A percentile compares a stretch with the other conserved stretches of the same genome.
Conservation (phyloP, 78 protist genomes). For the Anaeramoeba ignava region DNA sequence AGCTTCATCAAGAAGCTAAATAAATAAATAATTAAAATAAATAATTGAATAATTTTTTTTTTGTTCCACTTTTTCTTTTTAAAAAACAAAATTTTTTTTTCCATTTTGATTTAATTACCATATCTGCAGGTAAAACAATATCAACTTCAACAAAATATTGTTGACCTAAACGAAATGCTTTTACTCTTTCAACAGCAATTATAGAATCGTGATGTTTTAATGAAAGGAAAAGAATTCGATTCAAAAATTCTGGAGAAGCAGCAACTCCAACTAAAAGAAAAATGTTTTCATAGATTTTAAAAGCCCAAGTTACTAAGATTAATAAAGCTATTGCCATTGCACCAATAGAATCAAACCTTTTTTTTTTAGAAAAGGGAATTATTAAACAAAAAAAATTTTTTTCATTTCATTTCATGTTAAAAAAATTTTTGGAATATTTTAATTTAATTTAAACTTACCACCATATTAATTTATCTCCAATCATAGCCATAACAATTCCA, state of each 20-base stretch:
- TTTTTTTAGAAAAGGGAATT: too few relatives aligned
- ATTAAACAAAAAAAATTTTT: too few relatives aligned
- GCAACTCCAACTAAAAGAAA: background rate
- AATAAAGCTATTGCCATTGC: background rate
- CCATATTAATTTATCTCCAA: background rate
- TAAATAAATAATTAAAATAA: background rate
- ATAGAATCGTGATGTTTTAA: background rate
- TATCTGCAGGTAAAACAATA: background rate
- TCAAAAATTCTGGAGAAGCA: background rate
- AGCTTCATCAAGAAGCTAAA: background rate
- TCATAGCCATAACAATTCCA: background rate
- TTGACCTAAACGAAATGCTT: background rate
- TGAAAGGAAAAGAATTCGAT: background rate
- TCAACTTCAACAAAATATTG: background rate
- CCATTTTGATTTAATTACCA: too few relatives aligned
- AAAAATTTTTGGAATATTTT: too few relatives aligned
- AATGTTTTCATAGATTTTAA: background rate
- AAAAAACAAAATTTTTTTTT: too few relatives aligned
- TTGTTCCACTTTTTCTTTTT: too few relatives aligned
- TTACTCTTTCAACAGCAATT: background rate
- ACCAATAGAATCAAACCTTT: background rate
- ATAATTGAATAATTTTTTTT: too few relatives aligned
- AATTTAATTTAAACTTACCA: too few relatives aligned
- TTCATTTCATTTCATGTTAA: too few relatives aligned
- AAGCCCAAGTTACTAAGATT: background rate